These are phyloP conservation scores for Telopea speciosissima DNA, from an alignment of 177 flowering plant species.

Conservation along the genomic window DNA sequence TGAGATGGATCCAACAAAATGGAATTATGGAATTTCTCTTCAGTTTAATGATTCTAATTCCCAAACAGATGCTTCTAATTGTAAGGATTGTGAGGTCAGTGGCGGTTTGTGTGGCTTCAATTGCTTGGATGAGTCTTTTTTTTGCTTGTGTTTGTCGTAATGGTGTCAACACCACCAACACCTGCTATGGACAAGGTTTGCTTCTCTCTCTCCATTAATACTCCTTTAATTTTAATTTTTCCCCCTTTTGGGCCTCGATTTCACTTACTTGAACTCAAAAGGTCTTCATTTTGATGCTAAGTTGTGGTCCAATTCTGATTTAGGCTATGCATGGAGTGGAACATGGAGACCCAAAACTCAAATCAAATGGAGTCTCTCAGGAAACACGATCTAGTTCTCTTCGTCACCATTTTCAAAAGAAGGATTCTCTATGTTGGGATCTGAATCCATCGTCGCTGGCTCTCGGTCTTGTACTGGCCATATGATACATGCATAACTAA, in stretches of 20 bases:
- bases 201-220: too few relatives aligned
- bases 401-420: too few relatives aligned
- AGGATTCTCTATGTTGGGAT: too few relatives aligned
- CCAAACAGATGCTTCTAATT: conserved; percentile 11
- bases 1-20: conserved; percentile 47
- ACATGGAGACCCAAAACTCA: conserved; percentile 5
- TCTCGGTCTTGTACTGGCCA: too few relatives aligned
- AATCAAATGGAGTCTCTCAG: neutral
- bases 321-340: conserved; percentile 18
- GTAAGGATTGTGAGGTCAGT: conserved; percentile 48
- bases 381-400: too few relatives aligned
- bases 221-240: too few relatives aligned
- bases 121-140: conserved; percentile 27
- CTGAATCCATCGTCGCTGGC: too few relatives aligned
- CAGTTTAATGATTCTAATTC: conserved; percentile 35
- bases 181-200: conserved; percentile 59
- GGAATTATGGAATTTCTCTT: conserved; percentile 52
- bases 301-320: too few relatives aligned
- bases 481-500: too few relatives aligned
- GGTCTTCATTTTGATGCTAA: too few relatives aligned
- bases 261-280: too few relatives aligned
- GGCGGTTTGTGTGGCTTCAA: conserved; percentile 54
- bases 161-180: conserved; percentile 44
- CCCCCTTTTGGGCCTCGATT: too few relatives aligned
- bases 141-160: conserved; percentile 48